phyloP scores from a whole-genome alignment of 495 filamentous ascomycete species.

The Antarctomyces pellizariae region DNA sequence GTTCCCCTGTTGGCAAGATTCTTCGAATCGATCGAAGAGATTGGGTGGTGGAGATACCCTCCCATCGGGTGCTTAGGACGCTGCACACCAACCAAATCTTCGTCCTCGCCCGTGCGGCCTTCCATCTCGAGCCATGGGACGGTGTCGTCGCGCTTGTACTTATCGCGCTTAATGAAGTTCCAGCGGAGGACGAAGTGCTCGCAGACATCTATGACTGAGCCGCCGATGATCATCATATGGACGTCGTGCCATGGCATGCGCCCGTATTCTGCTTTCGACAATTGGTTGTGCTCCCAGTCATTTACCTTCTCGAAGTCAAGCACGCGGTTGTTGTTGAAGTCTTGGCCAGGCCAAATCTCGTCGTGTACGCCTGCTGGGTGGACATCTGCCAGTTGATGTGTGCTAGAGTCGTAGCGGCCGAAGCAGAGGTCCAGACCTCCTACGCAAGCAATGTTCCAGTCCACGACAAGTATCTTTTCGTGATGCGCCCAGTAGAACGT shows the following conservation, averaged over 20 bases:
- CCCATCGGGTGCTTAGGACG: constrained; percentile 69
- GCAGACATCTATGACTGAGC: constrained; percentile 81
- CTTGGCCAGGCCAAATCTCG: constrained; percentile 86
- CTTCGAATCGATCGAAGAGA: constrained; percentile 31
- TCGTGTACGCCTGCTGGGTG: constrained; percentile 62
- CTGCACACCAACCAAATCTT: constrained; percentile 72
- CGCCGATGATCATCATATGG: constrained; percentile 68
- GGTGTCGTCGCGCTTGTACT: constrained; percentile 66
- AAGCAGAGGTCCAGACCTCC: constrained; percentile 93
- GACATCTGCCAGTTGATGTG: constrained; percentile 69
- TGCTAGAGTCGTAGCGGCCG: constrained; percentile 71
- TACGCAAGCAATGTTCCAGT: constrained; percentile 75
- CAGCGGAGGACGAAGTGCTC: constrained; percentile 89
- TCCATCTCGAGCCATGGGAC: constrained; percentile 69
- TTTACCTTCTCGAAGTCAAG: constrained; percentile 85
- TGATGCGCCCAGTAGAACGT: constrained; percentile 98
- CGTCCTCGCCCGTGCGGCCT: constrained; percentile 56
- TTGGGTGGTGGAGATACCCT: constrained; percentile 62
- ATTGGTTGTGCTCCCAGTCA: constrained; percentile 79
- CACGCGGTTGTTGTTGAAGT: constrained; percentile 87
- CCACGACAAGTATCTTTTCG: constrained; percentile 88
- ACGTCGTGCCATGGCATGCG: constrained; percentile 98
- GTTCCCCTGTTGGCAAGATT: constrained; percentile 31
- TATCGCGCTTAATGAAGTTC: constrained; percentile 95
- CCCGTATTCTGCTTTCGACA: constrained; percentile 80